Base-by-base conservation (phyloP, 2,329 filamentous ascomycete species). In the Lasiodiplodia sp. region DNA sequence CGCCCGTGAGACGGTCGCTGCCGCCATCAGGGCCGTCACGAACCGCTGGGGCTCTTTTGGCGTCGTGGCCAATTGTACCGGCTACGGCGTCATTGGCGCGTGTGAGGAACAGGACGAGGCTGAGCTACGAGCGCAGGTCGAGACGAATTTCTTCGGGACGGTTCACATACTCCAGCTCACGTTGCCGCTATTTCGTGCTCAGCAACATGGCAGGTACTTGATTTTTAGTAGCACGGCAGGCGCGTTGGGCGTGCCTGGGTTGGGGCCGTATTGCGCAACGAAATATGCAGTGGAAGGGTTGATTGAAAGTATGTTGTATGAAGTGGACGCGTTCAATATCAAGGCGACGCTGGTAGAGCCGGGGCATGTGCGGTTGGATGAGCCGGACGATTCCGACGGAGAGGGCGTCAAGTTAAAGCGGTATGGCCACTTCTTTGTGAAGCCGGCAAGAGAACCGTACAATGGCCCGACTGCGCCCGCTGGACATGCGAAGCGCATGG, bases 81-180 rank as follows among this genome's bases (percentile, higher is more conserved):
- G 95, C 18, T 97, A 97, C 81, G 95, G 76, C 66, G 94, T 99
- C 66, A 97, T 98, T 73, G 95, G 93, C 34, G 91, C 95, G 1
- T 97, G 94, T 80, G 96, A 98, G 81, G 96, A 98, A 81, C 96
- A 98, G 82, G 94, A 97, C 79, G 93, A 97, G 78, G 91, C 94
- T 79, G 96, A 98, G 77, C 88, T 98, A 73, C 92, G 94, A 69
- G 95, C 97, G 75, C 96, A 98, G 80, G 97, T 98, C 81, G 93
- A 96, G 84, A 97, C 94, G 25, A 99, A 99, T 80, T 97, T 97
- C 80, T 95, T 97, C 85, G 96, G 96, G 66, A 96, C 94, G 0
- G 81, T 98, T 69, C 92, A 98, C 80, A 97, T 99, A 74, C 91
- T 98, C 69, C 94, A 97, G 78, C 84, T 92, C 23, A 94, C 92